These are phyloP conservation scores for Symbiotaphrina buchneri DNA, from an alignment of 495 filamentous ascomycete species.

Conservation along the genomic window DNA sequence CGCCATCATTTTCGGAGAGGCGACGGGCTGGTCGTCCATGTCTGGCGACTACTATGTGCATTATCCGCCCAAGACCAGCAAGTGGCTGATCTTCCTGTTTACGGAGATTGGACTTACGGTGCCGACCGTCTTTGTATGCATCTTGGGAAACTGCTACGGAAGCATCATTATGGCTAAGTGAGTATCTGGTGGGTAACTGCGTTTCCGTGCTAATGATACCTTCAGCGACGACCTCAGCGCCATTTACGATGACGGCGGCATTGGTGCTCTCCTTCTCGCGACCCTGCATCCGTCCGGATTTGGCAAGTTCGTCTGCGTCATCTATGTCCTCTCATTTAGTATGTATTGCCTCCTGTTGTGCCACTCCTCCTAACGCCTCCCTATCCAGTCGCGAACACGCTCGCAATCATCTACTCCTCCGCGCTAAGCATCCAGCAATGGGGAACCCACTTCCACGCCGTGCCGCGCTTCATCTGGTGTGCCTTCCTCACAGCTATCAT, in stretches of 20 bases:
- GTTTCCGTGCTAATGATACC: no score
- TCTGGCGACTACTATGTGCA: constrained; percentile 40
- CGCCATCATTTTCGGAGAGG: constrained; percentile 31
- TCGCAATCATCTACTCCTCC: constrained; percentile 26
- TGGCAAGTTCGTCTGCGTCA: constrained; percentile 30
- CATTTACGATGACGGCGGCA: constrained; percentile 26
- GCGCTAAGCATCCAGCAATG: no score
- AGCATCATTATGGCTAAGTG: no score
- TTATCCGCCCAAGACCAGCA: constrained; percentile 27
- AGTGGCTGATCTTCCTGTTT: constrained; percentile 26
- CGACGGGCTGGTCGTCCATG: constrained; percentile 29
- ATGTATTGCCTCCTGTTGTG: constrained; percentile 20
- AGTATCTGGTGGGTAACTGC: no score
- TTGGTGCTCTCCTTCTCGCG: constrained; percentile 31
- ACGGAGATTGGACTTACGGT: constrained; percentile 24
- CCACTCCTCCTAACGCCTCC: no score
- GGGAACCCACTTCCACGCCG: constrained; percentile 11
- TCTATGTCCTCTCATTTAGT: constrained; percentile 27
- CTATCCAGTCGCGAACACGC: no score
- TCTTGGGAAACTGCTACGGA: no score
- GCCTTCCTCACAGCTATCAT: constrained; percentile 20
- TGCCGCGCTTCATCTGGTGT: constrained; percentile 26
- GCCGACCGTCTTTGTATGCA: constrained; percentile 31
- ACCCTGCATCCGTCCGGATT: constrained; percentile 28
- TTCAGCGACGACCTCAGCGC: no score